phyloP scores from a whole-genome alignment of 257 asterid genomes.

The Primulina eburnea region DNA sequence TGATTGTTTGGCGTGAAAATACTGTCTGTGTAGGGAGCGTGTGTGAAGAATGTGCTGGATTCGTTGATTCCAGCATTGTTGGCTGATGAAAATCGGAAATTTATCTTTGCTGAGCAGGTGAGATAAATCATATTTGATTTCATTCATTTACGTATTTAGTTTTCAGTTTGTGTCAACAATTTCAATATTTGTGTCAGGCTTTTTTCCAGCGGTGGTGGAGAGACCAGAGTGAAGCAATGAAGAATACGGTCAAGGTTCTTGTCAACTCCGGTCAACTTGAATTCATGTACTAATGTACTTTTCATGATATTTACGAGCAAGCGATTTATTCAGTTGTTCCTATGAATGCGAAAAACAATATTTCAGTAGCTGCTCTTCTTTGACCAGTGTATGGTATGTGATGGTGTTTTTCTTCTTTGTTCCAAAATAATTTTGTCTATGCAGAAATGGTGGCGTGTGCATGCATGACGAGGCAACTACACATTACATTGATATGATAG shows the following conservation, averaged over 20 bases:
- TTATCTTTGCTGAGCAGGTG: slow-evolving; percentile 35
- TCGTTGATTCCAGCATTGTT: slow-evolving; percentile 36
- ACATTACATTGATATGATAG: slow-evolving; percentile 52
- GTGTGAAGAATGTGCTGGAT: slow-evolving; percentile 40
- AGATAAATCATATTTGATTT: neutral
- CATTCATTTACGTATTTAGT: neutral
- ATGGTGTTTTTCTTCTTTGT: slow-evolving; percentile 4
- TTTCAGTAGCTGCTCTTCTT: neutral
- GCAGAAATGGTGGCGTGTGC: slow-evolving; percentile 54
- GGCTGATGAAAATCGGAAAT: slow-evolving; percentile 36
- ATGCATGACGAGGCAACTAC: slow-evolving; percentile 56
- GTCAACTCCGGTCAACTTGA: slow-evolving; percentile 46
- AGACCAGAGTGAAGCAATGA: slow-evolving; percentile 33
- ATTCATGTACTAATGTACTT: slow-evolving; percentile 31
- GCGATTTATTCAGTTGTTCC: neutral
- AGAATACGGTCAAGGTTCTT: slow-evolving; percentile 30
- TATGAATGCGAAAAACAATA: too few relatives aligned
- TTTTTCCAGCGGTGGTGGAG: slow-evolving; percentile 53
- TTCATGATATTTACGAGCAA: neutral
- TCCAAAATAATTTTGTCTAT: neutral
- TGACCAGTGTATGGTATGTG: neutral
- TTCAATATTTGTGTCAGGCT: slow-evolving; percentile 24
- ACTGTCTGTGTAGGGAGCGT: slow-evolving; percentile 25
- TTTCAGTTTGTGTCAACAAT: neutral
- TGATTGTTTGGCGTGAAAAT: neutral